Base-by-base conservation (phyloP, 805 yeast genomes). In the Torulaspora quercuum region DNA sequence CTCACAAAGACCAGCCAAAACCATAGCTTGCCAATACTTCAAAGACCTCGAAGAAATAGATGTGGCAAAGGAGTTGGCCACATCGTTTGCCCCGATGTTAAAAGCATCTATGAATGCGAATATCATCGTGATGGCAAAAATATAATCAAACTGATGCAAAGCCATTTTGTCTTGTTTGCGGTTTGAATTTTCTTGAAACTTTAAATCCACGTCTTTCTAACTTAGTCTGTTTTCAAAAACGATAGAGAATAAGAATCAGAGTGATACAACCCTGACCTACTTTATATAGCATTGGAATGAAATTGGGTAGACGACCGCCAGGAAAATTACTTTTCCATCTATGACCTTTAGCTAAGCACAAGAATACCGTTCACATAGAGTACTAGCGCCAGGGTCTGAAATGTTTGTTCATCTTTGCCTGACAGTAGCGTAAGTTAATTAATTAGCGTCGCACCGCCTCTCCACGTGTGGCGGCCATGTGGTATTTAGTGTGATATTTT, bases 61-160 rank as follows among this genome's bases (percentile, higher is more conserved):
- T 2, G 89, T 80, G 1, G 90, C 82, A 53, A 79, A 82, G 1
- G 90, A 82, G 67, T 82, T 82, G 10, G 89, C 82, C 40, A 82
- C 87, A 67, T 82, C 90, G 53, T 82, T 82, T 19, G 89, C 90
- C 34, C 89, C 89, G 49, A 80, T 81, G 57, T 80, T 81, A 72
- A 77, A 82, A 3, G 88, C 89, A 62, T 82, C 88, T 48, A 82
- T 65, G 67, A 78, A 79, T 41, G 86, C 88, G 61, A 81, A 80
- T 42, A 81, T 59, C 70, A 80, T 70, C 27, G 76, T 76, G 42
- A 80, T 70, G 11, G 86, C 89, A 54, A 82, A 76, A 55, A 82
- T 68, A 53, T 80, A 81, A 59, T 80, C 84, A 52, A 77, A 82
- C 50, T 78, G 76, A 39, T 69, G 73, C 44, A 72, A 61, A 37